A percentile compares a stretch with the other conserved stretches of the same genome.
These are phyloP conservation scores for Acarospora socialis DNA, from an alignment of 2,329 filamentous ascomycete species.

Conservation along the genomic window DNA sequence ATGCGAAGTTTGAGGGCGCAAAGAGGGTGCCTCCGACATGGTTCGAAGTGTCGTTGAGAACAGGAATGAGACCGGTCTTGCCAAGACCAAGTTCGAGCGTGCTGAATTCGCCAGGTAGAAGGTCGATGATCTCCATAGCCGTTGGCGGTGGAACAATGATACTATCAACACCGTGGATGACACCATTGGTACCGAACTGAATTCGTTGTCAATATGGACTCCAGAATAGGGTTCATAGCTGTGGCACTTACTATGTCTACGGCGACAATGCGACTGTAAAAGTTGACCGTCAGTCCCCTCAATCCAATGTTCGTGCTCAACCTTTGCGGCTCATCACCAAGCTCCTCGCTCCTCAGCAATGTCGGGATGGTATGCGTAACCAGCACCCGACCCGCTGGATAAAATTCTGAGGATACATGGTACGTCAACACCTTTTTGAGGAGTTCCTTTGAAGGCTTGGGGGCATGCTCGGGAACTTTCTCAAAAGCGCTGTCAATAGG, in stretches of 20 bases:
- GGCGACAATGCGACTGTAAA: constrained; percentile 55
- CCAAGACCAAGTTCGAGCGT: constrained; percentile 61
- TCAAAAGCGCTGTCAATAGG: constrained; percentile 66
- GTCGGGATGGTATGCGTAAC: constrained; percentile 62
- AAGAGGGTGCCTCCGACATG: constrained; percentile 61
- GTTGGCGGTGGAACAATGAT: constrained; percentile 64
- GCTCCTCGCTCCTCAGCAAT: constrained; percentile 39
- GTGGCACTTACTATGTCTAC: constrained; percentile 49
- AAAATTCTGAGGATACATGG: constrained; percentile 56
- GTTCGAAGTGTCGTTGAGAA: constrained; percentile 40
- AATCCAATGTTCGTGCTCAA: constrained; percentile 52
- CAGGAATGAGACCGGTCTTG: constrained; percentile 56
- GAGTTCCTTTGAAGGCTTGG: constrained; percentile 54
- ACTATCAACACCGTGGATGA: constrained; percentile 63
- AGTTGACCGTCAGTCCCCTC: constrained; percentile 58
- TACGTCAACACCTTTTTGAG: constrained; percentile 58
- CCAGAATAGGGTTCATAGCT: background rate
- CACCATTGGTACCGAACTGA: constrained; percentile 59
- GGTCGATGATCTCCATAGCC: constrained; percentile 47
- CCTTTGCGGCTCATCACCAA: constrained; percentile 57
- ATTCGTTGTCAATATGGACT: constrained; percentile 9
- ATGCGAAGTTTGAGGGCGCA: constrained; percentile 69
- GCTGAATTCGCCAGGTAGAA: constrained; percentile 58
- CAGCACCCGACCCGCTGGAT: constrained; percentile 52
- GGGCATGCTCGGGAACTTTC: constrained; percentile 40